Evolutionary conservation across 305 asterid genomes (phyloP), one percentile per base, ranked within the genome.

Genomic region (Fraxinus floribunda): DNA sequence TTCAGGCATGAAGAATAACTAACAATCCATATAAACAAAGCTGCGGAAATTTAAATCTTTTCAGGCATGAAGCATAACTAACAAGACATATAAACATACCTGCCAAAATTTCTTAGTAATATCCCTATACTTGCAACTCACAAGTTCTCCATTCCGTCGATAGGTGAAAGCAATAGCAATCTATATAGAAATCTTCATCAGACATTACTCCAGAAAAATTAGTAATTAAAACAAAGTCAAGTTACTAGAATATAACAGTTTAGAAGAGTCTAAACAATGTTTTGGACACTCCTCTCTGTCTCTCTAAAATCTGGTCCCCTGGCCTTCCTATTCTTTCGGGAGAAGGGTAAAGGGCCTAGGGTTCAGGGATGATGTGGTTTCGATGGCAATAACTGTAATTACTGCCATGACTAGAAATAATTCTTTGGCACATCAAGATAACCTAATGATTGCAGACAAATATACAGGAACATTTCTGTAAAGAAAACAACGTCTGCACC

Each of bases 91-190:
- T 39, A 26, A 78, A 85, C 76, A 39, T 82, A 95, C 99, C 98
- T 93, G 97, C 98, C 97, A 94, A 88, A 95, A 95, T 39, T 41
- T 88, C 83, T 93, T 95, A 77, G 86, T 64, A 68, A 82, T 84
- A 84, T 88, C 93, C 81, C 97, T 94, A 88, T 94, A 94, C 90
- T 92, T 95, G 91, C 99, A 95, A 91, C 95, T 91, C 75, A 95
- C 90, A 82, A 94, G 92, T 74, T 83, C 85, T 71, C 91, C 94
- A 82, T 93, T 86, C 85, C 95, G 90, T 76, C 89, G 88, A 83
- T 94, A 95, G 49, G 96, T 86, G 88, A 95, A 95, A 36, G 97
- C 99, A 88, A 95, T 93, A 78, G 83, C 94, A 87, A 91, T 78
- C 99, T 94, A 89, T 60, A 77, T 34, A 83, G 24, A 78, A 38